Conservation (phyloP, 345 rosid genomes). For the Lumnitzera racemosa region DNA sequence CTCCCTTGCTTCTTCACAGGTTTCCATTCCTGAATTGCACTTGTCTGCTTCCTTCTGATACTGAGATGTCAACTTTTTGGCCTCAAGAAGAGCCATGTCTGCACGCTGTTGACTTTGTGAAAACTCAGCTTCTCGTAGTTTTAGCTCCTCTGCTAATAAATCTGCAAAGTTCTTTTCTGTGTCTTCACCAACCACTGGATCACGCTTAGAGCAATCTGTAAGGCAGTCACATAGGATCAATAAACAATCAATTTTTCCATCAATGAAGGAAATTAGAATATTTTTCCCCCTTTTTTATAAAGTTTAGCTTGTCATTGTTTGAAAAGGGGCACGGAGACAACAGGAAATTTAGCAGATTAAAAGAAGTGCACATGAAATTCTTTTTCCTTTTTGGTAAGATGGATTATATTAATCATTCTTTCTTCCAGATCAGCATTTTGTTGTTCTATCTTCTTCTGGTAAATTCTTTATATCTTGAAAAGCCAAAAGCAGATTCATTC, state of each 20-base stretch:
- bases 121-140: slow-evolving; percentile 70
- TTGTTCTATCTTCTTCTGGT: too few species aligned
- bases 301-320: neutral
- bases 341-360: neutral
- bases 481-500: too few species aligned
- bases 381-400: too few species aligned
- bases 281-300: too few species aligned
- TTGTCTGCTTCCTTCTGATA: slow-evolving; percentile 98
- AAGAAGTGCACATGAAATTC: too few species aligned
- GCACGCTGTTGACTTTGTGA: slow-evolving; percentile 69
- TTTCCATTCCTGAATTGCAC: slow-evolving; percentile 96
- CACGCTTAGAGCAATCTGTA: slow-evolving; percentile 80
- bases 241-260: neutral
- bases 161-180: slow-evolving; percentile 76
- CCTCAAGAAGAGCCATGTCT: slow-evolving; percentile 76
- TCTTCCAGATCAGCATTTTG: too few species aligned
- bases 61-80: slow-evolving; percentile 85
- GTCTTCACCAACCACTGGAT: slow-evolving; percentile 77
- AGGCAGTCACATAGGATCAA: neutral
- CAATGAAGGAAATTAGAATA: neutral
- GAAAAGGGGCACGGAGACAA: neutral
- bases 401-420: too few species aligned
- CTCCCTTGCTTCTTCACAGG: slow-evolving; percentile 95
- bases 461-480: too few species aligned
- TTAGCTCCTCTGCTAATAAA: slow-evolving; percentile 72